Base-by-base conservation (phyloP, 495 filamentous ascomycete species). In the Penicillium argentinense region DNA sequence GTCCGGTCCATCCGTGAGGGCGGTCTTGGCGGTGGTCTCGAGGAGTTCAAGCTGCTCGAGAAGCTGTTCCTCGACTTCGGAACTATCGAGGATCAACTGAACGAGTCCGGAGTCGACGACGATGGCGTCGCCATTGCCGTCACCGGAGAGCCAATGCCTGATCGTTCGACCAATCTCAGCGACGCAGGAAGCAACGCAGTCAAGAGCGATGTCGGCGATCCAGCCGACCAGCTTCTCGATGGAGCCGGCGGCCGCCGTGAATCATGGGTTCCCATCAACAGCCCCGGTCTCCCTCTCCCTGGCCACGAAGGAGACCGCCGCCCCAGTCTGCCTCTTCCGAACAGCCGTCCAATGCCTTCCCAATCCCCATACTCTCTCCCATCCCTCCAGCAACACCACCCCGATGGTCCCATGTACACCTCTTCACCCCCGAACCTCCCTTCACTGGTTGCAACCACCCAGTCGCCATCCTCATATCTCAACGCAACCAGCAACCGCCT, bases 31-130 rank as follows among this genome's bases (percentile, higher is more conserved):
- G 86, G 83, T 34, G 86, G 83, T 2, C 61, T 88, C 1, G 86
- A 88, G 49, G 87, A 91, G 58, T 89, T 87, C 58, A 85, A 80
- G 51, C 66, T 76, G 9, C 64, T 82, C 3, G 79, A 81, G 47
- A 77, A 74, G 67, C 60, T 76, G 2, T 75, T 83, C 51, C 71
- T 78, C 12, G 80, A 83, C 25, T 81, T 79, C 51, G 79, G 77
- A 11, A 70, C 57, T 13, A 68, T 77, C 19, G 76, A 79, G 8
- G 74, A 75, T 49, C 74, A 62, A 36, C 57, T 67, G n/a, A 56
- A 59, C 3, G 70, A 67, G 17, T 39, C 24, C 11, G 46, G 34
- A 2, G 53, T 39, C 25, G 68, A 67, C 14, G 65, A 77, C 14
- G 70, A 74, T 25, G 57, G 59, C 11, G 59, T 42, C 13, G 57